Conservation (phyloP, 257 asterid species). For the Ajuga chamaepitys region DNA sequence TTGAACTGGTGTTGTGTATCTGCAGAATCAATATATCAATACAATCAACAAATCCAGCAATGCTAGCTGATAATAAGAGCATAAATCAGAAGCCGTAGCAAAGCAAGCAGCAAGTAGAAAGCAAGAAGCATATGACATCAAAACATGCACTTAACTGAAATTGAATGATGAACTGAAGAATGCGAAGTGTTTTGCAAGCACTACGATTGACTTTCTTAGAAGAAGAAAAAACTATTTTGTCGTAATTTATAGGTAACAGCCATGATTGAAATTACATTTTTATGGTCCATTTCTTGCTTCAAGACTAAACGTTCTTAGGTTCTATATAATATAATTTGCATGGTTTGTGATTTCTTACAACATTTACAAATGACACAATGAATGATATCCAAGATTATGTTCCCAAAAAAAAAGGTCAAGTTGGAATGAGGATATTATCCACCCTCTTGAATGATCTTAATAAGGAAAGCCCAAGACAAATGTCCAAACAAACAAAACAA, state of each 20-base stretch:
- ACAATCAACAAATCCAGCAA: conserved; percentile 15
- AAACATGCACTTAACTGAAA: not conserved
- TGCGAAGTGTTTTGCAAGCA: not conserved
- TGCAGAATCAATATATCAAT: conserved; percentile 27
- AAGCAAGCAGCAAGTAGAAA: conserved; percentile 8
- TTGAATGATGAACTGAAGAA: not conserved
- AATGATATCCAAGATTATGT: not conserved
- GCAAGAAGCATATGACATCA: not conserved
- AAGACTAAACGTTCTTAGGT: not conserved
- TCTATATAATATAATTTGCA: not conserved
- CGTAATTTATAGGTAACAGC: not conserved
- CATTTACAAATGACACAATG: not conserved
- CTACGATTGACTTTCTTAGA: not conserved
- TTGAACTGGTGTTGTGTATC: conserved; percentile 69
- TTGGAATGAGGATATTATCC: not conserved
- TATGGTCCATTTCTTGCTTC: not conserved
- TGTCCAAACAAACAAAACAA: not conserved
- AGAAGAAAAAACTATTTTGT: not conserved
- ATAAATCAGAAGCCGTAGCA: conserved; percentile 16
- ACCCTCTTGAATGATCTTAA: not conserved
- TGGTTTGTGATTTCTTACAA: not conserved
- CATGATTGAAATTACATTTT: too few species aligned
- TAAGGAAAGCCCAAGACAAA: not conserved
- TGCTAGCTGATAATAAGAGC: conserved; percentile 10
- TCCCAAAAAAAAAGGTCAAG: not conserved